phyloP scores from a whole-genome alignment of 2,329 filamentous ascomycete species.

The Hypoxylon sp. region DNA sequence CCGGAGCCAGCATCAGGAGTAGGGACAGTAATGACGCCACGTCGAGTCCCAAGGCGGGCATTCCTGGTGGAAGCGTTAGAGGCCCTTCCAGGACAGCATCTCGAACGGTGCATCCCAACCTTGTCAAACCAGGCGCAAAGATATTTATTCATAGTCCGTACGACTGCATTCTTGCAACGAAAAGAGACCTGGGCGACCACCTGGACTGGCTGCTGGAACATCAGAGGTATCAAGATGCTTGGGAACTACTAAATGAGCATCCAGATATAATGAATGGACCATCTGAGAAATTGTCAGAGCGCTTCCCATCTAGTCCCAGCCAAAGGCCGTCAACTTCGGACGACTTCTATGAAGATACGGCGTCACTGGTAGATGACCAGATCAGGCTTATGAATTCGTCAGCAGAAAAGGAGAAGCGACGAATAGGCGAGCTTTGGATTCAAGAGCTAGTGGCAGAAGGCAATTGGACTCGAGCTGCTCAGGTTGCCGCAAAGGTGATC shows the following conservation, averaged over 20 bases:
- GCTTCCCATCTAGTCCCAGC: conserved; percentile 57
- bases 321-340: conserved; percentile 59
- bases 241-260: conserved; percentile 89
- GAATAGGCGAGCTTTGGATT: conserved; percentile 94
- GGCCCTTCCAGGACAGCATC: conserved; percentile 44
- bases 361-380: conserved; percentile 72
- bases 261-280: conserved; percentile 74
- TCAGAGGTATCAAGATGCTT: conserved; percentile 84
- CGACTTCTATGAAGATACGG: conserved; percentile 81
- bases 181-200: conserved; percentile 87
- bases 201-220: conserved; percentile 87
- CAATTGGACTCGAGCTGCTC: conserved; percentile 82
- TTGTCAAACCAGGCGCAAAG: conserved; percentile 70
- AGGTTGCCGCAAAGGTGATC: conserved; percentile 85
- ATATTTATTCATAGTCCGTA: conserved; percentile 97
- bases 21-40: conserved; percentile 70
- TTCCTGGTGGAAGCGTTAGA: conserved; percentile 54
- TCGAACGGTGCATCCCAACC: conserved; percentile 63
- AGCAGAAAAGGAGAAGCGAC: conserved; percentile 86
- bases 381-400: conserved; percentile 70
- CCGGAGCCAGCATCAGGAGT: conserved; percentile 80
- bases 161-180: conserved; percentile 93
- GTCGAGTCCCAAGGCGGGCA: conserved; percentile 62
- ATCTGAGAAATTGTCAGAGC: conserved; percentile 57
- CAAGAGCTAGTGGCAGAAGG: conserved; percentile 81